Conservation (phyloP, 202 grass and related monocot species). For the Carex arenaria region DNA sequence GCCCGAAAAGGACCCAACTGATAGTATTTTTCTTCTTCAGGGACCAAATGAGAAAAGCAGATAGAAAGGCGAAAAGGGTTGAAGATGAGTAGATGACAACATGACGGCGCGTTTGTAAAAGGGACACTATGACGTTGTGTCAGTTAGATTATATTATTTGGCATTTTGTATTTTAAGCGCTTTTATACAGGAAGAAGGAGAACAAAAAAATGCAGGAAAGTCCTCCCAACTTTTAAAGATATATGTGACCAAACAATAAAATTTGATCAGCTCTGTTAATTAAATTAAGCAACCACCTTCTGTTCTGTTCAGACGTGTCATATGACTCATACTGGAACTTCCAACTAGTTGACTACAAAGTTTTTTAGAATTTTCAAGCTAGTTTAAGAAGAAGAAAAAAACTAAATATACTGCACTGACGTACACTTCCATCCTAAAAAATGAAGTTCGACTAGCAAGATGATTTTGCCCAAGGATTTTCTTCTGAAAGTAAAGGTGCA, state of each 20-base stretch:
- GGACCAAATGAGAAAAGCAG: background rate
- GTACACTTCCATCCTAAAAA: background rate
- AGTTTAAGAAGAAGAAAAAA: background rate
- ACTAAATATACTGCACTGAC: too few relatives aligned
- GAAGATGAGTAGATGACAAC: constrained; percentile 5
- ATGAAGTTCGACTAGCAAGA: background rate
- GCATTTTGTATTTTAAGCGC: background rate
- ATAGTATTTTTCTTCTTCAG: background rate
- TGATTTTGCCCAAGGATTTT: background rate
- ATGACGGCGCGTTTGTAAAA: constrained; percentile 1
- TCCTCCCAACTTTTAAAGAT: too few relatives aligned
- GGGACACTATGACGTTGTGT: background rate
- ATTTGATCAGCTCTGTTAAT: too few relatives aligned
- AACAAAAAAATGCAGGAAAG: too few relatives aligned
- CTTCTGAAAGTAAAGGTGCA: background rate
- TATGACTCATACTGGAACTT: too few relatives aligned
- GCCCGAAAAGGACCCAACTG: background rate
- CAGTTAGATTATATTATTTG: background rate
- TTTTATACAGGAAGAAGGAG: background rate
- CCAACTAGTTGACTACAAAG: background rate
- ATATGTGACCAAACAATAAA: too few relatives aligned
- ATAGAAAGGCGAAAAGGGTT: background rate
- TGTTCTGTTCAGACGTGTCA: too few relatives aligned
- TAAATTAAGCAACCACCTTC: too few relatives aligned
- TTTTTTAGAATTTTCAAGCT: background rate